Conservation (phyloP, 1,284 basidiomycete genomes). For the Pulchroboletus neoregius region DNA sequence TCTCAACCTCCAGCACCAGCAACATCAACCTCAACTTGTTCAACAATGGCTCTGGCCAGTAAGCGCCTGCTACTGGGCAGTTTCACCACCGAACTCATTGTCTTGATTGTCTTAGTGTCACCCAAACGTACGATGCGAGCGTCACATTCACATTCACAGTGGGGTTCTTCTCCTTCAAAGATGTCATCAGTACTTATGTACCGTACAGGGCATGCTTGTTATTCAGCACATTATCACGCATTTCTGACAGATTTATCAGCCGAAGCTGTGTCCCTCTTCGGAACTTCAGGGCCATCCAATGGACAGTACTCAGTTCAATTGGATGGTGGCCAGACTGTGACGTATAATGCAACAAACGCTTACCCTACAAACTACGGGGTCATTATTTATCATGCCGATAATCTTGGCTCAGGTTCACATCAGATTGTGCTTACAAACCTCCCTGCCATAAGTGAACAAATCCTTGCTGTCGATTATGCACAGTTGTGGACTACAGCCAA, state of each 20-base stretch:
- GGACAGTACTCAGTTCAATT: slow-evolving; percentile 29
- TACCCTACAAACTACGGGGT: slow-evolving; percentile 26
- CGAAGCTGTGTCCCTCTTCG: slow-evolving; percentile 28
- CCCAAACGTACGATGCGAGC: slow-evolving; percentile 23
- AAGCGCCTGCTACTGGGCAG: slow-evolving; percentile 10
- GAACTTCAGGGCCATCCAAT: slow-evolving; percentile 28
- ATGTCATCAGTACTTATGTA: slow-evolving; percentile 1
- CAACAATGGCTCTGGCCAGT: slow-evolving; percentile 34
- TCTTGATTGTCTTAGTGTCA: slow-evolving; percentile 21
- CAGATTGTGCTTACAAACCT: slow-evolving; percentile 29
- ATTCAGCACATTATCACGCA: background rate
- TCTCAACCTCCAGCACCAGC: slow-evolving; percentile 10
- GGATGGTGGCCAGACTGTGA: slow-evolving; percentile 15
- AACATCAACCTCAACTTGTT: slow-evolving; percentile 24
- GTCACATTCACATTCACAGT: slow-evolving; percentile 33
- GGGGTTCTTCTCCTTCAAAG: slow-evolving; percentile 4
- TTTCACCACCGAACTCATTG: background rate
- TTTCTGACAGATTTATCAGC: slow-evolving; percentile 17
- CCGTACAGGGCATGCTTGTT: slow-evolving; percentile 22
- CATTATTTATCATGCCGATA: slow-evolving; percentile 32
- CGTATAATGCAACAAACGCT: slow-evolving; percentile 27
- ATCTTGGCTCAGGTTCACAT: slow-evolving; percentile 32
- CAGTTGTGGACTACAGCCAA: slow-evolving; percentile 18
- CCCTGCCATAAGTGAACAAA: slow-evolving; percentile 18
- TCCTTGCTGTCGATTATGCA: slow-evolving; percentile 27